These are phyloP conservation scores for Linnemannia schmuckeri DNA, from an alignment of 192 early-diverging fungal genomes.

Conservation along the genomic window DNA sequence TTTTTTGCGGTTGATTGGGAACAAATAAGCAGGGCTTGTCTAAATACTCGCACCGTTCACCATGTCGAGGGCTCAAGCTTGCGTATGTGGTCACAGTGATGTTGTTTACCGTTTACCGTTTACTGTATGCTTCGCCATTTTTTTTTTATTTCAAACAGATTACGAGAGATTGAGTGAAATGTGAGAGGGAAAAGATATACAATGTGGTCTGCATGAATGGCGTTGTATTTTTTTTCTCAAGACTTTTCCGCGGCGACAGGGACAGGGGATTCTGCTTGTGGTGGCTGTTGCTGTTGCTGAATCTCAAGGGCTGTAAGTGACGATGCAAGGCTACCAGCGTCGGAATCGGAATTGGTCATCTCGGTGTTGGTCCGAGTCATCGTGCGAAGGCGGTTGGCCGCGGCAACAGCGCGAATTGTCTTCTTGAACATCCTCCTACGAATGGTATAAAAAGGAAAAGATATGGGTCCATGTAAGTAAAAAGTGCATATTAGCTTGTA, in stretches of 20 bases:
- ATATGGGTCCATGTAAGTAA: neutral
- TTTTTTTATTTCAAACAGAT: neutral
- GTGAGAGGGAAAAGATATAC: neutral
- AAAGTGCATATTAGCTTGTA: neutral
- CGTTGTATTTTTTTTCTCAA: neutral
- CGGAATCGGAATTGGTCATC: neutral
- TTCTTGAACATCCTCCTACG: slow-evolving; percentile 67
- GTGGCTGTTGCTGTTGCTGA: neutral
- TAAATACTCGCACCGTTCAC: neutral
- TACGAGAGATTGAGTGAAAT: neutral
- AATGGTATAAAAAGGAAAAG: neutral
- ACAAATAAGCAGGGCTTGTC: neutral
- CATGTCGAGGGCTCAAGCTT: too few relatives aligned
- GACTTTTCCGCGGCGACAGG: neutral
- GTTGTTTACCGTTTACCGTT: too few relatives aligned
- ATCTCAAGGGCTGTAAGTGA: neutral
- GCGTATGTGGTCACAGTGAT: too few relatives aligned
- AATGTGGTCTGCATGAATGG: neutral
- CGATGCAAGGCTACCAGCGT: neutral
- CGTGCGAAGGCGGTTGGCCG: slow-evolving; percentile 64
- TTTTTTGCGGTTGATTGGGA: neutral
- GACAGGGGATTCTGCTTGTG: neutral
- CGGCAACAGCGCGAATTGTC: slow-evolving; percentile 74
- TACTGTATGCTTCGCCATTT: neutral
- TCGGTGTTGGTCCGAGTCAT: slow-evolving; percentile 40